Percentiles rank a stretch among this genome's conserved stretches.
phyloP scores from a whole-genome alignment of 1,284 basidiomycete genomes.

The Naganishia albida region DNA sequence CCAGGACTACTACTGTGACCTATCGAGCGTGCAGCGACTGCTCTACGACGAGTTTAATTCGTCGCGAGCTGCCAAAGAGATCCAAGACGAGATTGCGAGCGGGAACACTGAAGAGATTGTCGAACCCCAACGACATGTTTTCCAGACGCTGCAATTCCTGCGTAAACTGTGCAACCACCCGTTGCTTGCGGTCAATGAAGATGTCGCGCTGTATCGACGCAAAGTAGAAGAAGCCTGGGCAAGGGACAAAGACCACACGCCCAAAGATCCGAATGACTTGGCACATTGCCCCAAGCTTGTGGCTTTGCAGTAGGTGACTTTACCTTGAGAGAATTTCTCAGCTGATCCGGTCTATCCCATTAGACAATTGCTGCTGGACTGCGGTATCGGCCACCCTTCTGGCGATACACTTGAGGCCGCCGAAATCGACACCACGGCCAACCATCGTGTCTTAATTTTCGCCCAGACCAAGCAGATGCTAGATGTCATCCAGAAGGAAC shows the following conservation, averaged over 20 bases:
- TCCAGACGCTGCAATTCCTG: constrained; percentile 95
- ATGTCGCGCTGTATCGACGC: constrained; percentile 62
- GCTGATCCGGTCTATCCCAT: constrained; percentile 16
- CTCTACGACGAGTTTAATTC: constrained; percentile 90
- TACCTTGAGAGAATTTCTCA: constrained; percentile 9
- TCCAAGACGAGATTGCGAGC: constrained; percentile 63
- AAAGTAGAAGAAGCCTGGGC: constrained; percentile 64
- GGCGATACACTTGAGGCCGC: constrained; percentile 50
- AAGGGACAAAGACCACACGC: constrained; percentile 37
- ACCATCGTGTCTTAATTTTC: constrained; percentile 97
- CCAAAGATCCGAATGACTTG: constrained; percentile 68
- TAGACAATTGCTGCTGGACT: constrained; percentile 90
- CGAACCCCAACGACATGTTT: constrained; percentile 76
- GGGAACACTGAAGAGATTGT: constrained; percentile 48
- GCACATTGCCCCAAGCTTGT: constrained; percentile 91
- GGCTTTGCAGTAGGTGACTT: constrained; percentile 70
- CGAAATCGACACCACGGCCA: constrained; percentile 64
- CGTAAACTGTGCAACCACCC: constrained; percentile 99
- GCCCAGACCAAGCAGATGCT: constrained; percentile 99
- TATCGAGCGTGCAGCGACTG: constrained; percentile 88
- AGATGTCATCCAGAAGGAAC: constrained; percentile 91
- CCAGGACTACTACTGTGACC: constrained; percentile 98
- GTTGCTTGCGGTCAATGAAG: constrained; percentile 76
- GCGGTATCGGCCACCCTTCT: constrained; percentile 76
- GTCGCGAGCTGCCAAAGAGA: constrained; percentile 70